Percentiles rank a stretch among this genome's conserved stretches.
Conservation (phyloP, 257 asterid species). For the Solanum pinnatisectum region DNA sequence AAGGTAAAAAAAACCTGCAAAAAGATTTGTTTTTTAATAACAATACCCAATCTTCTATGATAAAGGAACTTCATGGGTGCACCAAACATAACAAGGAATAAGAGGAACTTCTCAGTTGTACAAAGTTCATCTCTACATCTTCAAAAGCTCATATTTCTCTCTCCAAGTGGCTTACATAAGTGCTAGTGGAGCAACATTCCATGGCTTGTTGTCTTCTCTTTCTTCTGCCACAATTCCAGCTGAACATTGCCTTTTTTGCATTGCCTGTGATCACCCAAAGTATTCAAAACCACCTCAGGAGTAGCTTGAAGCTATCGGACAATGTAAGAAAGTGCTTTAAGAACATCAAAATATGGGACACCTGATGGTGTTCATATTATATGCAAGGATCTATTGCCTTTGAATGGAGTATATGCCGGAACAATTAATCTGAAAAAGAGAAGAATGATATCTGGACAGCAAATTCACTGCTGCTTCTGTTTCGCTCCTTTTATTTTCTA, state of each 20-base stretch:
- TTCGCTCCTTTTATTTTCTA: neutral
- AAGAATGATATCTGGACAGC: neutral
- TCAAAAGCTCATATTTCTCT: neutral
- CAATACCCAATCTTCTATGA: neutral
- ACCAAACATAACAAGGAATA: neutral
- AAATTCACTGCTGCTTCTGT: neutral
- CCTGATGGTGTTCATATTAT: neutral
- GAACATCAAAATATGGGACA: neutral
- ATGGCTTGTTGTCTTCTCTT: neutral
- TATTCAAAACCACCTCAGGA: neutral
- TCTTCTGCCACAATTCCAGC: neutral
- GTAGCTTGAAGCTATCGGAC: neutral
- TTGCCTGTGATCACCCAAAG: neutral
- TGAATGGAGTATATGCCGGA: neutral
- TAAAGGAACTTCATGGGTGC: neutral
- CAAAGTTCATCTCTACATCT: neutral
- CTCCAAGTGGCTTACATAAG: neutral
- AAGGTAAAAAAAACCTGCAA: neutral
- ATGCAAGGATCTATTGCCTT: neutral
- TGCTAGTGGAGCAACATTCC: neutral
- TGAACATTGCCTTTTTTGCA: neutral
- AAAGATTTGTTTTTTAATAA: neutral
- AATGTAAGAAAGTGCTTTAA: neutral
- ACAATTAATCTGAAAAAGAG: neutral
- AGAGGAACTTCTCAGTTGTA: neutral